Evolutionary conservation across 768 basidiomycete species (phyloP), one percentile per base, ranked within the genome.

Genomic region (Lentinula guzmanii): DNA sequence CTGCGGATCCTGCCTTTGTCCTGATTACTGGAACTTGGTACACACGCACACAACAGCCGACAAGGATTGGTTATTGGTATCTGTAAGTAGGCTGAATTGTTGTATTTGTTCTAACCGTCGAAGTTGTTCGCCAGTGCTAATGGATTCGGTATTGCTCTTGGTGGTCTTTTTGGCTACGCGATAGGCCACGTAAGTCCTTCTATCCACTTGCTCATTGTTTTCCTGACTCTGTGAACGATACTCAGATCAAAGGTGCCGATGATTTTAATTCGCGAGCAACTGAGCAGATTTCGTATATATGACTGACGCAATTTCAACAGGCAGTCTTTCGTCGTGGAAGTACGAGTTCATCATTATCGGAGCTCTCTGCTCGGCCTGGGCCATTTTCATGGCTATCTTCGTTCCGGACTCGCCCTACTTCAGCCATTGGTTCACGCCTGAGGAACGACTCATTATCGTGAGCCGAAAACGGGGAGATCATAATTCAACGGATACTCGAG

Each of bases 131-230:
- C 7, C 43, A 65, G 65, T 7, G 74, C 74, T 35, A 78, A 79
- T 62, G 78, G 78, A 1, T 18, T 77, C 13, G 77, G 78, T 6
- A 75, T 77, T 21, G 78, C 73, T 0, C 64, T 70, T 9, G 76
- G 77, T 42, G 76, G 76, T 4, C 66, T 78, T 10, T 65, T 78
- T 16, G 76, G 77, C 55, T 70, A 69, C 37, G 69, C 55, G 6
- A 70, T 70, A 43, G 69, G 69, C 8, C 59, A 65, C 31, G 60
- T 64, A 50, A 41, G 54, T 34, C 58, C 46, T 33, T 43, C 16
- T 7, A 31, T 58, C 28, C 13, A 7, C 34, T 5, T 28, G 37
- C 11, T 21, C 34, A 15, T 24, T 6, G 28, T 48, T 48, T 48
- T 6, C 13, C 16, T 37, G n/a, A 16, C 15, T 31, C 18, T 48